Evolutionary conservation across 2,329 filamentous ascomycete genomes (phyloP).

Genomic region (Fusarium globosum): DNA sequence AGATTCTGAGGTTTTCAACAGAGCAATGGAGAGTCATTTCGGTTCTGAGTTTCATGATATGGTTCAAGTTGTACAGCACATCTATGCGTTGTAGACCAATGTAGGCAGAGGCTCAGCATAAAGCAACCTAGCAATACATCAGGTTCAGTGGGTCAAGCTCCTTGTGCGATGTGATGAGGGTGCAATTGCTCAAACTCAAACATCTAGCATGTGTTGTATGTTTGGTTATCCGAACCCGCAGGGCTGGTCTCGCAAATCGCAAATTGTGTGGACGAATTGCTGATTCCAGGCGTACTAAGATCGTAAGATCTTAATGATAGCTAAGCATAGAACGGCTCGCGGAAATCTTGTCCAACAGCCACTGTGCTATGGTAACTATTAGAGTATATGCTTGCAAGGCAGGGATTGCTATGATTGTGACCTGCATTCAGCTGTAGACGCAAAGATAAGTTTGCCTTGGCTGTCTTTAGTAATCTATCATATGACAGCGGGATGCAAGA

Average conservation of each 20-base stretch:
- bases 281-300: conserved; percentile 3
- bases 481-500: neutral
- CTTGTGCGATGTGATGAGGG: conserved; percentile 33
- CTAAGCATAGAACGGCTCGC: neutral
- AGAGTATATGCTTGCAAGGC: neutral
- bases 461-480: neutral
- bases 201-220: conserved; percentile 26
- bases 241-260: conserved; percentile 13
- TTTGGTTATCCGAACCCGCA: conserved; percentile 24
- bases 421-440: neutral
- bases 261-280: conserved; percentile 13
- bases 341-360: conserved; percentile 5
- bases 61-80: conserved; percentile 7
- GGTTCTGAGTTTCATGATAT: conserved; percentile 16
- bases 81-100: neutral
- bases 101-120: neutral
- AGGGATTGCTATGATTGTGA: neutral
- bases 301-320: neutral
- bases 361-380: neutral
- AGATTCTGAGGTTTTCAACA: neutral
- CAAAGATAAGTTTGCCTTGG: neutral
- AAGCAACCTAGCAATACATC: conserved; percentile 13
- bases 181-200: conserved; percentile 30
- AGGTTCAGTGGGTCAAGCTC: conserved; percentile 8
- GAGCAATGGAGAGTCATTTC: neutral